These are phyloP conservation scores for Carex parvula DNA, from an alignment of 176 grass and related monocot genomes.

Conservation along the genomic window DNA sequence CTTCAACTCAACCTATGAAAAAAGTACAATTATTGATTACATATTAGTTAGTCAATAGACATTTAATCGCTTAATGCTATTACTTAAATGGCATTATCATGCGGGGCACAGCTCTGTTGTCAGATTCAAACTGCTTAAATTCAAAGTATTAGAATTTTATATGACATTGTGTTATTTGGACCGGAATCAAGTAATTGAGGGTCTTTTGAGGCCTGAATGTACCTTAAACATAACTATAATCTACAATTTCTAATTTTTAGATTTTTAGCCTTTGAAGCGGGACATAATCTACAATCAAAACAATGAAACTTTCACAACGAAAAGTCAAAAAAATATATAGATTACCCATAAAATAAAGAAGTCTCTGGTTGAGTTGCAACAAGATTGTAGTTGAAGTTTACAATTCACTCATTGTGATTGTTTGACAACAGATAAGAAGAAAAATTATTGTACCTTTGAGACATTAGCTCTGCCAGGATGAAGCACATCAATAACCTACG, in stretches of 20 bases:
- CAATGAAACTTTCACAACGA: neutral
- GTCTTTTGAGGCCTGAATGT: neutral
- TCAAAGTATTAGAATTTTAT: neutral
- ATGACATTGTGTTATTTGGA: neutral
- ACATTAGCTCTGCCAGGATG: constrained; percentile 91
- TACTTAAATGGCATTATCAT: neutral
- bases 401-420: neutral
- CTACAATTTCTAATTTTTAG: neutral
- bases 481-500: constrained; percentile 90
- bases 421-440: neutral
- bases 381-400: neutral
- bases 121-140: neutral
- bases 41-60: neutral
- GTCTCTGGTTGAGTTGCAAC: neutral
- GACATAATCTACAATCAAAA: neutral
- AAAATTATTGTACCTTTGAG: constrained; percentile 54
- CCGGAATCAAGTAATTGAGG: neutral
- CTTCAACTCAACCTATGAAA: constrained; percentile 69
- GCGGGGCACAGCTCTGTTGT: neutral
- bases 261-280: neutral
- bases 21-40: neutral
- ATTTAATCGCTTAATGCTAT: neutral
- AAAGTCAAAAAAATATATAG: neutral
- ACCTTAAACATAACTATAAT: neutral
- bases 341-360: neutral